Evolutionary conservation across 2,329 filamentous ascomycete genomes (phyloP).

Genomic region (Colletotrichum tropicicola): DNA sequence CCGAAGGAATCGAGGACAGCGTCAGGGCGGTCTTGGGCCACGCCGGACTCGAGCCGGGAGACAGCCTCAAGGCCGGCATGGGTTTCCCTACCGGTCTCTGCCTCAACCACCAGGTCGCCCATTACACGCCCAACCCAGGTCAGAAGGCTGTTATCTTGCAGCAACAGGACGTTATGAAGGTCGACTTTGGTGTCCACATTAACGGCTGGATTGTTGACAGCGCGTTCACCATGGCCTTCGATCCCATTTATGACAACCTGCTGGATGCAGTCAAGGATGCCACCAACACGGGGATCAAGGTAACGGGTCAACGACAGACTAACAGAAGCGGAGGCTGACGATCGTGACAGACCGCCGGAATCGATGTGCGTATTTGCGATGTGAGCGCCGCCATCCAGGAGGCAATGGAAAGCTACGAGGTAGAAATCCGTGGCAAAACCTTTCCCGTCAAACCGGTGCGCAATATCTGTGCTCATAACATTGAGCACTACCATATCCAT

Average conservation of each 20-base stretch:
- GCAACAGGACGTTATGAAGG: conserved; percentile 81
- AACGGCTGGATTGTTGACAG: conserved; percentile 84
- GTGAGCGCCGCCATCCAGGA: conserved; percentile 88
- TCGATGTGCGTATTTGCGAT: conserved; percentile 88
- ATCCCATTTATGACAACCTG: conserved; percentile 78
- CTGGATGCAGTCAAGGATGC: conserved; percentile 78
- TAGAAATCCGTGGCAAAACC: conserved; percentile 81
- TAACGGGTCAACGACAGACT: neutral
- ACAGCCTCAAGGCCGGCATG: conserved; percentile 81
- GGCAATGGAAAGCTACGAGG: conserved; percentile 92
- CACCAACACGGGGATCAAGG: conserved; percentile 84
- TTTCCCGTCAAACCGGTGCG: conserved; percentile 86
- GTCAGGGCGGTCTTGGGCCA: conserved; percentile 82
- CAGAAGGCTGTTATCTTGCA: conserved; percentile 78
- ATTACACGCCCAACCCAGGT: conserved; percentile 87
- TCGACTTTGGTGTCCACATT: conserved; percentile 84
- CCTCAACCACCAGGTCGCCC: conserved; percentile 85
- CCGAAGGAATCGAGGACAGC: conserved; percentile 86
- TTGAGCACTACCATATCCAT: conserved; percentile 89
- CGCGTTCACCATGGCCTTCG: conserved; percentile 82
- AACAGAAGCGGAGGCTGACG: neutral
- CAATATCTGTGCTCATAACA: conserved; percentile 90
- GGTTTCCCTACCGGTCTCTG: conserved; percentile 88
- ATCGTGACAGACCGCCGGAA: conserved; percentile 66
- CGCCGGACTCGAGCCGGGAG: conserved; percentile 79